phyloP scores from a whole-genome alignment of 2,329 filamentous ascomycete genomes.

The Sclerotinia glacialis region DNA sequence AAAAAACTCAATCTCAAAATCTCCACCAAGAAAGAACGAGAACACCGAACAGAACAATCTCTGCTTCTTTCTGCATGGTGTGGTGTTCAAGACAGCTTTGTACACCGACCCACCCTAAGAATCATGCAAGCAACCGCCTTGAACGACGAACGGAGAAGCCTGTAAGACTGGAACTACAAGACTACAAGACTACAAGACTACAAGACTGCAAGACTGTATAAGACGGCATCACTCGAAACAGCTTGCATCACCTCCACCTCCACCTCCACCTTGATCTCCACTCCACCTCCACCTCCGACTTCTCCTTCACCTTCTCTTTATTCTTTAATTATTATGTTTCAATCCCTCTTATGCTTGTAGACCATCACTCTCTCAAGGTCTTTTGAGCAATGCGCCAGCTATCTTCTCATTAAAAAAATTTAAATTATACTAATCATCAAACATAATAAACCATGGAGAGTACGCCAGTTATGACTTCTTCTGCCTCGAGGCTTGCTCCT shows the following conservation, averaged over 20 bases:
- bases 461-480: conserved; percentile 28
- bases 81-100: conserved; percentile 21
- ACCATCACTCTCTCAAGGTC: conserved; percentile 22
- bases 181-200: no score
- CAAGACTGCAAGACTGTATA: no score
- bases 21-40: conserved; percentile 11
- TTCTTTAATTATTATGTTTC: conserved; percentile 9
- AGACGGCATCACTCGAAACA: conserved; percentile 18
- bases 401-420: conserved; percentile 10
- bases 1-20: conserved; percentile 2
- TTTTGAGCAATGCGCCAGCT: conserved; percentile 29
- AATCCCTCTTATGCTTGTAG: not conserved
- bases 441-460: conserved; percentile 29
- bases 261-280: no score
- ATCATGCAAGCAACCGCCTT: conserved; percentile 22
- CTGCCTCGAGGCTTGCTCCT: conserved; percentile 30
- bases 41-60: not conserved
- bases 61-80: conserved; percentile 3
- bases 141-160: conserved; percentile 15
- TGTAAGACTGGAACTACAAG: no score
- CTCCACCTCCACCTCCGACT: no score
- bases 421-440: conserved; percentile 27
- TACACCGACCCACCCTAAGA: conserved; percentile 20
- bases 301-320: conserved; percentile 7
- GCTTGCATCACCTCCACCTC: conserved; percentile 16